Conservation (phyloP, 371 early-diverging fungal species). For the Dipsacomyces acuminosporus region DNA sequence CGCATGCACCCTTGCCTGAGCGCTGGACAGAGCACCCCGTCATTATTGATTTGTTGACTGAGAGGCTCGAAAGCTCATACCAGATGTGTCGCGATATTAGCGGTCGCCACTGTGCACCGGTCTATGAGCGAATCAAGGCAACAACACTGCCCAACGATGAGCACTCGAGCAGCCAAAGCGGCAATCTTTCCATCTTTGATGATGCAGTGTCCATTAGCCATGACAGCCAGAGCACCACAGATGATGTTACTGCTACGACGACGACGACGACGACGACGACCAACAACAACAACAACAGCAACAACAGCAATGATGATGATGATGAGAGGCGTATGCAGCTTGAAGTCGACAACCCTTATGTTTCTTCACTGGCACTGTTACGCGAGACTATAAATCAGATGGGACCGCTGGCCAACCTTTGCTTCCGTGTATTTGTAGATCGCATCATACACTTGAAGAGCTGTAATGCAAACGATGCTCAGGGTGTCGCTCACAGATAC, state of each 20-base stretch:
- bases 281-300: too few relatives aligned
- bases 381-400: slow-evolving; percentile 30
- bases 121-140: slow-evolving; percentile 27
- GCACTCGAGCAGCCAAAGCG: not conserved
- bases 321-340: not conserved
- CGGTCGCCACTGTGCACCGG: slow-evolving; percentile 13
- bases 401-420: slow-evolving; percentile 32
- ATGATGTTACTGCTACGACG: not conserved
- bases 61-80: slow-evolving; percentile 23
- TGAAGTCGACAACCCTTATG: slow-evolving; percentile 17
- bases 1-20: not conserved
- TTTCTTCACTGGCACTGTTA: slow-evolving; percentile 27
- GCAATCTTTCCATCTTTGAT: slow-evolving; percentile 15
- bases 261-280: too few relatives aligned
- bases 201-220: slow-evolving; percentile 21
- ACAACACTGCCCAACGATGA: slow-evolving; percentile 24
- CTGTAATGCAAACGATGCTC: not conserved
- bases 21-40: slow-evolving; percentile 27
- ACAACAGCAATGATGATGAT: too few relatives aligned
- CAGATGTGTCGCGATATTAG: slow-evolving; percentile 31
- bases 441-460: slow-evolving; percentile 16
- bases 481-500: slow-evolving; percentile 14
- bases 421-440: slow-evolving; percentile 28
- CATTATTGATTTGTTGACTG: slow-evolving; percentile 16
- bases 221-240: not conserved